Evolutionary conservation across 306 rosid genomes (phyloP), one percentile per base, ranked within the genome.

Genomic region (Amphicarpaea edgeworthii): DNA sequence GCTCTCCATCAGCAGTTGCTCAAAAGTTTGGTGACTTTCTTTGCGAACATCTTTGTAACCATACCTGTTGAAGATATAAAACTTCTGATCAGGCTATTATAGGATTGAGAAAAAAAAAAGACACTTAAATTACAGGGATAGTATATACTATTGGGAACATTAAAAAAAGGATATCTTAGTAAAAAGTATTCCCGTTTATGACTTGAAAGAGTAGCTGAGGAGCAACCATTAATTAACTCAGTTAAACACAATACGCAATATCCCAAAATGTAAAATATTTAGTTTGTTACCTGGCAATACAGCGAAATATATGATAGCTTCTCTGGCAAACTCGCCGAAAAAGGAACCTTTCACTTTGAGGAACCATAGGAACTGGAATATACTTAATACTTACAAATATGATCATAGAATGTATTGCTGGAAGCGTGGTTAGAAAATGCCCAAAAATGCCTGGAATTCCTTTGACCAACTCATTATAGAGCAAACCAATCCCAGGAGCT

Each of bases 361-460:
- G 96, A 70, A 93, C 98, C 79, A 88, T 85, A 49, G 98, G 78
- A 83, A 93, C 93, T n/a, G 98, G 97, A 55, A 93, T 93, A 62
- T 90, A 90, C 87, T 93, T 93, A 81, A 93, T 91, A 80, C 93
- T 90, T 61, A 93, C 98, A 85, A 93, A 90, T 83, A 93, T 90
- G 77, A 93, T 68, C 98, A 93, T 91, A 16, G 98, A 91, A 83
- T 84, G 87, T 40, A 84, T 76, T 71, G 84, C 87, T 19, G 87
- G 87, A 59, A 84, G 87, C n/a, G 87, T 91, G 28, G 97, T 90
- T 76, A 93, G 84, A 83, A 93, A 93, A 79, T 93, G 98, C 78
- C 98, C 97, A 79, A 93, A 87, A 77, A 93, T 88, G 76, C 94
- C 98, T 12, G 98, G 98, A 85, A 93, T 82, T 78, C 98, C 98